phyloP scores from a whole-genome alignment of 108 stramenopile genomes.

The Aurantiochytrium sp. region DNA sequence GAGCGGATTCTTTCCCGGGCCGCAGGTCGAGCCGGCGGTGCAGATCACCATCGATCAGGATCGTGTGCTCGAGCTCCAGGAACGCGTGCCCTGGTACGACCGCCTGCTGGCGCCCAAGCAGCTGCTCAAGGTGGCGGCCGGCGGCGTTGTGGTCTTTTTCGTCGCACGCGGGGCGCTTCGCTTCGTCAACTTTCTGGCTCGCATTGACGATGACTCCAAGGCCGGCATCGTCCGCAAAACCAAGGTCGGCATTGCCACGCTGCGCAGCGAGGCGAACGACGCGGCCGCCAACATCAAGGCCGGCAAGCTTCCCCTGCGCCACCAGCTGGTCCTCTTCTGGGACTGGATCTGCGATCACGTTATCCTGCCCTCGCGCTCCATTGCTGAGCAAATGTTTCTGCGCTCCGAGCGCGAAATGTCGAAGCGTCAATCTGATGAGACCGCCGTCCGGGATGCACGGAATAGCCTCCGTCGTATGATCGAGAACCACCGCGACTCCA shows the following conservation, averaged over 20 bases:
- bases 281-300: neutral
- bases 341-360: constrained; percentile 4
- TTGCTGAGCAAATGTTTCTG: constrained; percentile 22
- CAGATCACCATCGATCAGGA: neutral
- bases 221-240: neutral
- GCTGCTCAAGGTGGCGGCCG: neutral
- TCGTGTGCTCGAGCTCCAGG: neutral
- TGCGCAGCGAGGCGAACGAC: neutral
- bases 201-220: neutral
- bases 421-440: neutral
- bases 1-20: no score
- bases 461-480: neutral
- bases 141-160: neutral
- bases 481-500: neutral
- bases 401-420: neutral
- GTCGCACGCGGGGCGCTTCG: neutral
- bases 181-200: neutral
- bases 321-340: neutral
- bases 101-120: neutral
- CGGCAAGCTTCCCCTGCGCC: neutral
- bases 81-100: neutral
- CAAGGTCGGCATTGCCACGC: neutral
- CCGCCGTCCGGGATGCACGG: neutral
- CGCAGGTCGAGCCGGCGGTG: no score
- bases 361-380: neutral